phyloP scores from a whole-genome alignment of 2,329 filamentous ascomycete species.

The Phaeosphaeriaceae sp. region DNA sequence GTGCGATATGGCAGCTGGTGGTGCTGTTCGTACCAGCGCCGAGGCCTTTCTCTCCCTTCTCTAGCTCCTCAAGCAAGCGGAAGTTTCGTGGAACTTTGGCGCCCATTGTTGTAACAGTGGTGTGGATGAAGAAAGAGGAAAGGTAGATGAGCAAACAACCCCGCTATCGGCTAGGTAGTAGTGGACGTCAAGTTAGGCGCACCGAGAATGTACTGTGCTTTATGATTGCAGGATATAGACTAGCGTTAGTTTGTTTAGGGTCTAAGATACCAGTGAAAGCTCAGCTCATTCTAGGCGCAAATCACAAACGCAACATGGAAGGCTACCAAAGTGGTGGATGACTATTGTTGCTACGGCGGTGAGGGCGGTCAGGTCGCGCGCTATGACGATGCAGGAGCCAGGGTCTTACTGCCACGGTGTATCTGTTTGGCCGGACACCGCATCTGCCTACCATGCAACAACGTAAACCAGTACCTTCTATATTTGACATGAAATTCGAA shows the following conservation, averaged over 20 bases:
- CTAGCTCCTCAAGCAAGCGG: constrained; percentile 92
- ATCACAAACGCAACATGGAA: constrained; percentile 8
- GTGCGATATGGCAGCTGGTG: constrained; percentile 1
- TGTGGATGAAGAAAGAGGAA: constrained; percentile 25
- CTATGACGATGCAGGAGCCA: constrained; percentile 17
- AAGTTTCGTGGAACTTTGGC: constrained; percentile 95
- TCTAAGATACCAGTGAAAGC: constrained; percentile 1
- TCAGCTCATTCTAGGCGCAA: neutral
- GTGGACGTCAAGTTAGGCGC: constrained; percentile 4
- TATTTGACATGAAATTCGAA: neutral
- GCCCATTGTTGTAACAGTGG: constrained; percentile 53
- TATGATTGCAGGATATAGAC: neutral
- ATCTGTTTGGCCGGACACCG: constrained; percentile 26
- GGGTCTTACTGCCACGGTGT: constrained; percentile 15
- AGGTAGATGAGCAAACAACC: constrained; percentile 34
- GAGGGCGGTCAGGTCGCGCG: constrained; percentile 13
- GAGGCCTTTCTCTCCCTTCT: constrained; percentile 97
- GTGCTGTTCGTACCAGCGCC: constrained; percentile 71
- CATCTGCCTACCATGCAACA: constrained; percentile 13
- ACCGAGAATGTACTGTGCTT: neutral
- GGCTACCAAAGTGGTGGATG: constrained; percentile 9
- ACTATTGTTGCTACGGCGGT: constrained; percentile 15
- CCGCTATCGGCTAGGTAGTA: constrained; percentile 33
- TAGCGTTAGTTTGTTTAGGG: constrained; percentile 1
- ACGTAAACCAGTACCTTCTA: constrained; percentile 14